Evolutionary conservation across 1,284 basidiomycete species (phyloP).

Genomic region (Agroathelia rolfsii): DNA sequence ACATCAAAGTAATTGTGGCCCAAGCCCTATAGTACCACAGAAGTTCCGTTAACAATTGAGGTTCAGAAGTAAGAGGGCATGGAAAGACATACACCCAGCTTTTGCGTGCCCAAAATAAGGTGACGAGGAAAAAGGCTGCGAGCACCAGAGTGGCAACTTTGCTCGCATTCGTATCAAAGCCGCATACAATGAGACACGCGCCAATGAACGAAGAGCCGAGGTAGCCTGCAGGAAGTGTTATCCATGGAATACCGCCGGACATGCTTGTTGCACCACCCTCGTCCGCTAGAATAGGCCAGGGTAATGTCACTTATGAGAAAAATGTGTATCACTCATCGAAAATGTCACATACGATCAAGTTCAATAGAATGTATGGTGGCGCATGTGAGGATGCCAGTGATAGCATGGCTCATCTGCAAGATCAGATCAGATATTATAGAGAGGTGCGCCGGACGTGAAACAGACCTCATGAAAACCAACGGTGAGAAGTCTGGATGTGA

Average conservation of each 20-base stretch:
- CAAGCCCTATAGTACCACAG: constrained; percentile 43
- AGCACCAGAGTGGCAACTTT: constrained; percentile 83
- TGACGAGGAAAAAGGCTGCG: constrained; percentile 83
- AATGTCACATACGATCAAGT: constrained; percentile 55
- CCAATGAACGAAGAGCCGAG: constrained; percentile 90
- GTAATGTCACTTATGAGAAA: constrained; percentile 14
- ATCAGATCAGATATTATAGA: constrained; percentile 3
- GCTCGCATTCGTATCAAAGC: constrained; percentile 89
- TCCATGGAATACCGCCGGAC: constrained; percentile 83
- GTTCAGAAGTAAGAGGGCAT: neutral
- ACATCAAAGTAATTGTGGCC: constrained; percentile 67
- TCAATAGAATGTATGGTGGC: constrained; percentile 85
- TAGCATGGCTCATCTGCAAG: constrained; percentile 72
- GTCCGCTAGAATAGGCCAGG: constrained; percentile 47
- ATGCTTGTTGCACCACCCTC: constrained; percentile 91
- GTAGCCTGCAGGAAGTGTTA: constrained; percentile 87
- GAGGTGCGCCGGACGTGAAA: too few relatives aligned
- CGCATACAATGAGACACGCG: constrained; percentile 81
- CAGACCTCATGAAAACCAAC: constrained; percentile 85
- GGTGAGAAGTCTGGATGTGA: constrained; percentile 48
- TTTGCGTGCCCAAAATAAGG: constrained; percentile 82
- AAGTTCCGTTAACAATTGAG: neutral
- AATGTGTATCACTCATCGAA: constrained; percentile 7
- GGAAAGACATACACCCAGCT: constrained; percentile 59
- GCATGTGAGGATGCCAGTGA: constrained; percentile 79